Percentiles rank a stretch among this genome's conserved stretches.
These are phyloP conservation scores for Globisporangium alternatum DNA, from an alignment of 352 stramenopile species.

Conservation along the genomic window DNA sequence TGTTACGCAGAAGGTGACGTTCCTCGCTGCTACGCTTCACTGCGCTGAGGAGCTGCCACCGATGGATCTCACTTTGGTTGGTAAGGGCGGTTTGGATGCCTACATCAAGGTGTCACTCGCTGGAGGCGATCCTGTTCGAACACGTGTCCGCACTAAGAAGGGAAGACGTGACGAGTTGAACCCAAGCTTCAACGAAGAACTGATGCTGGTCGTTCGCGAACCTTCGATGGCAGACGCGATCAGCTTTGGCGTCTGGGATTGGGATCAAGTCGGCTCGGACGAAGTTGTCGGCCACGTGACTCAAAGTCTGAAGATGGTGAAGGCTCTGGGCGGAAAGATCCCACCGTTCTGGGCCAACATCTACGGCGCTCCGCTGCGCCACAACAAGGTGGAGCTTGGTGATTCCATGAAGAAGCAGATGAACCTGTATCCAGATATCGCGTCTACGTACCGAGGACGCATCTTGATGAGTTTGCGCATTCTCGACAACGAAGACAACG, in stretches of 20 bases:
- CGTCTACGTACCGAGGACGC: conserved; percentile 79
- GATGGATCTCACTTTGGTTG: conserved; percentile 69
- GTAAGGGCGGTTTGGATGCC: conserved; percentile 63
- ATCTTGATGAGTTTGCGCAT: conserved; percentile 77
- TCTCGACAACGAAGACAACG: conserved; percentile 59
- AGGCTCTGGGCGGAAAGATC: conserved; percentile 54
- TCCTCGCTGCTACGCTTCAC: conserved; percentile 64
- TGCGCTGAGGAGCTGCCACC: conserved; percentile 66
- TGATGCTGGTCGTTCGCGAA: conserved; percentile 75
- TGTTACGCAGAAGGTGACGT: conserved; percentile 72
- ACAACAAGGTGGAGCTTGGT: conserved; percentile 55
- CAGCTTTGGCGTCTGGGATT: conserved; percentile 68
- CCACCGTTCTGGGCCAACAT: conserved; percentile 73
- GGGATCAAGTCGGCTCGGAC: conserved; percentile 71
- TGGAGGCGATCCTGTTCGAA: conserved; percentile 57
- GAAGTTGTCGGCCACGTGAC: conserved; percentile 73
- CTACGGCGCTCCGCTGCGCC: conserved; percentile 63
- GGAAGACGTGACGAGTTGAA: conserved; percentile 61
- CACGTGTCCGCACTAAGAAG: conserved; percentile 76
- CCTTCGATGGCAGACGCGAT: conserved; percentile 81
- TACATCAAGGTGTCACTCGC: conserved; percentile 65
- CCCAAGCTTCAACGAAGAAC: conserved; percentile 76
- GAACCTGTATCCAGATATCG: conserved; percentile 82
- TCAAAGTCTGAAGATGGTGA: conserved; percentile 71
- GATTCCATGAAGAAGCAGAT: conserved; percentile 78